These are phyloP conservation scores for Pythium myriotylum DNA, from an alignment of 352 stramenopile species.

Conservation along the genomic window DNA sequence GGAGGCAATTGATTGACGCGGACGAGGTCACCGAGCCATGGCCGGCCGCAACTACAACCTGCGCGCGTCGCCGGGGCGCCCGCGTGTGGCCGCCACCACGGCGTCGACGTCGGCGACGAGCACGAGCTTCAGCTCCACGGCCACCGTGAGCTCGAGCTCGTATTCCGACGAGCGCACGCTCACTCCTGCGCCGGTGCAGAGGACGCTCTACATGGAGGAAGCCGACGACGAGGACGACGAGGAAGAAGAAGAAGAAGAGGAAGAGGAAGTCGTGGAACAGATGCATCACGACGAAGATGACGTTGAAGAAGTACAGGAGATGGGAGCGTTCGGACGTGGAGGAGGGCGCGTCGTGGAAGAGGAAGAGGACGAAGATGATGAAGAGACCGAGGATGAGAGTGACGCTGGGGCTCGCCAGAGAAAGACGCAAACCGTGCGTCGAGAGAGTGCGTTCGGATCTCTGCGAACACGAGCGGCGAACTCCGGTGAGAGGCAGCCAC, in stretches of 20 bases:
- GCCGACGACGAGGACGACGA: conserved; percentile 47
- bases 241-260: conserved; percentile 41
- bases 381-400: not conserved
- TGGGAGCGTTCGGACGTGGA: conserved; percentile 24
- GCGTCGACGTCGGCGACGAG: conserved; percentile 6
- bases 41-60: conserved; percentile 38
- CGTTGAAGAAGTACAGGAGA: conserved; percentile 34
- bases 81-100: conserved; percentile 13
- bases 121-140: conserved; percentile 19
- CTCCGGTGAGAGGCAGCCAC: conserved; percentile 7
- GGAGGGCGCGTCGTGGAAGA: conserved; percentile 9
- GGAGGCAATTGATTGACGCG: conserved; percentile 14
- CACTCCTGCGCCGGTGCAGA: conserved; percentile 62
- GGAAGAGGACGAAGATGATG: conserved; percentile 28
- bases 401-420: not conserved
- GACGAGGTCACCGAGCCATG: conserved; percentile 10
- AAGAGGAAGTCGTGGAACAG: conserved; percentile 42
- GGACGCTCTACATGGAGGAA: conserved; percentile 53
- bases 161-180: conserved; percentile 25
- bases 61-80: conserved; percentile 28
- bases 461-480: conserved; percentile 15
- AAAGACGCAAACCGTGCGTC: not conserved
- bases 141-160: conserved; percentile 19
- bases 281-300: conserved; percentile 42
- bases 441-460: conserved; percentile 11